Percentiles rank a stretch among this genome's conserved stretches.
phyloP scores from a whole-genome alignment of 1,284 basidiomycete species.

The Sparassis latifolia region DNA sequence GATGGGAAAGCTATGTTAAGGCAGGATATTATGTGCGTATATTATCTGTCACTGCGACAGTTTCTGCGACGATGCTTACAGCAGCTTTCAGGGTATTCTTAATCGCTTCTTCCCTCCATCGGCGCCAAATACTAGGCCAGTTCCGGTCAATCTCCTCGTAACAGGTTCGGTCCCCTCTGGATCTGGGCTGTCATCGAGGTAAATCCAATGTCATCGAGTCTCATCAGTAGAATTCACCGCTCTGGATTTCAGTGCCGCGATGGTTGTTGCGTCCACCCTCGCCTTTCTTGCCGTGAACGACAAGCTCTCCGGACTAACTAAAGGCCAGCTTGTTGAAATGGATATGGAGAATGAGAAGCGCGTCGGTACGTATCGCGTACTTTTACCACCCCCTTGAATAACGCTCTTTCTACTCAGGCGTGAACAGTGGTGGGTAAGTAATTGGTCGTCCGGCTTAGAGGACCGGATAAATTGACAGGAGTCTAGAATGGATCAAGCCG shows the following conservation, averaged over 20 bases:
- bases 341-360: conserved; percentile 79
- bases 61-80: neutral
- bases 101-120: conserved; percentile 49
- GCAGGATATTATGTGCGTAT: conserved; percentile 65
- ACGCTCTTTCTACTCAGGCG: conserved; percentile 16
- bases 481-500: conserved; percentile 76
- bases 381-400: conserved; percentile 7
- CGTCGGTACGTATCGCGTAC: conserved; percentile 44
- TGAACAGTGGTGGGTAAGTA: conserved; percentile 69
- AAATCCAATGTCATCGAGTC: conserved; percentile 26
- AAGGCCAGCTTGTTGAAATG: conserved; percentile 71
- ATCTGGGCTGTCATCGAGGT: conserved; percentile 64
- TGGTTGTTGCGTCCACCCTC: conserved; percentile 80
- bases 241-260: conserved; percentile 54
- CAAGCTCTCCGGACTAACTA: conserved; percentile 51
- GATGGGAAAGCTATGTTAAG: conserved; percentile 87
- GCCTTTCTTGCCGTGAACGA: conserved; percentile 72
- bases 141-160: conserved; percentile 64
- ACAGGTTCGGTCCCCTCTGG: conserved; percentile 78
- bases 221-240: neutral
- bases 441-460: neutral
- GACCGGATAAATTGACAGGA: neutral
- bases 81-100: conserved; percentile 55
- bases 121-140: conserved; percentile 28
- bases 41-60: conserved; percentile 10